Base-by-base conservation (phyloP, 495 filamentous ascomycete species). In the Aspergillus campestris region DNA sequence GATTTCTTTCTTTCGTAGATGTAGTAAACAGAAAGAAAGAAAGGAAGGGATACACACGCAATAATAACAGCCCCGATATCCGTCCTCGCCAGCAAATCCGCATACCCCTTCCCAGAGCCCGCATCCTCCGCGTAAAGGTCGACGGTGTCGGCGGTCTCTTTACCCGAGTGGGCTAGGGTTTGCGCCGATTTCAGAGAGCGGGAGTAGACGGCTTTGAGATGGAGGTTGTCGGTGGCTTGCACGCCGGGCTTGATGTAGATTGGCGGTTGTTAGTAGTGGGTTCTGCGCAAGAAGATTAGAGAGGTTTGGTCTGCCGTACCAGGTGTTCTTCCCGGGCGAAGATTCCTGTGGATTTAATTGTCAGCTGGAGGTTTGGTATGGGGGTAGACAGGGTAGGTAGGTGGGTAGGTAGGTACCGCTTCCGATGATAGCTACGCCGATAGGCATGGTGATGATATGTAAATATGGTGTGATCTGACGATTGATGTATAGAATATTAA, bases 21-120 rank as follows among this genome's bases (percentile, higher is more conserved):
- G 10, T 18, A 10, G 30, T 18, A 42, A 59, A 8, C 83, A 80
- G 44, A 72, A 57, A 1, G 40, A 36, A 7, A 14, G 40, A 9
- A 31, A 30, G 18, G 18, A 44, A 31, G 31, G n/a, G 11, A 15
- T 11, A 59, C 66, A 13, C 57, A 81, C 65, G 76, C 83, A 45
- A 92, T 75, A 44, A 89, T 77, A 7, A 92, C 77, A 34, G 80
- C 82, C 1, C 67, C 51, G 37, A 90, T 78, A 58, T 92, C 86
- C 18, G 61, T 45, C 8, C 85, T 74, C 30, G 70, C 60, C 13
- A 89, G 74, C 8, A 92, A 64, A 43, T 79, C 81, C 15, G 73
- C 65, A 44, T 81, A 84, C 14, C 53, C 52, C 30, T 58, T 64
- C 6, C 71, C 77, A 4, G 62, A 43, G 0, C 72, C 76, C 1